Evolutionary conservation across 768 basidiomycete species (phyloP).

Genomic region (Naganishia kalamii): DNA sequence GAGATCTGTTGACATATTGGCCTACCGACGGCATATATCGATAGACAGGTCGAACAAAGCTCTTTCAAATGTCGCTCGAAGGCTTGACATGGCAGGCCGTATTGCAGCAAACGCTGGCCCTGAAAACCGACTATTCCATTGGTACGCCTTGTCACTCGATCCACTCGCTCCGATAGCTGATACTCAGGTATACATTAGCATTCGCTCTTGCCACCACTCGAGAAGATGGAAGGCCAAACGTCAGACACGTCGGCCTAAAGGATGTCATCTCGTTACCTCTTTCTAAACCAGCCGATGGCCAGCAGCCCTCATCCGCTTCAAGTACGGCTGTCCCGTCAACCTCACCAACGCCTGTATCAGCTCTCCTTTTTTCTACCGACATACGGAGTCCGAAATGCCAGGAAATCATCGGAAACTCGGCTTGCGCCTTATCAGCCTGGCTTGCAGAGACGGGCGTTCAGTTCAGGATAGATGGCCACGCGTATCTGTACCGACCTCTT

Average conservation of each 20-base stretch:
- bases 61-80: not conserved
- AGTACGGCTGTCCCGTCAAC: not conserved
- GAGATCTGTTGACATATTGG: too few relatives aligned
- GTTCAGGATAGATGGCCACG: constrained; percentile 7
- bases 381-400: constrained; percentile 11
- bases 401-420: constrained; percentile 2
- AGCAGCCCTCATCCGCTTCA: not conserved
- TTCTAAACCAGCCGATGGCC: not conserved
- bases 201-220: not conserved
- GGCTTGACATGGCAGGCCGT: not conserved
- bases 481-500: not conserved
- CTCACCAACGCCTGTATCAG: not conserved
- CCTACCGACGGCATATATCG: too few relatives aligned
- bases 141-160: not conserved
- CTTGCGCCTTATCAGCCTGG: constrained; percentile 13
- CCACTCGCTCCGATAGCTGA: not conserved
- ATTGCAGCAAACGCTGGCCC: not conserved
- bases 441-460: not conserved
- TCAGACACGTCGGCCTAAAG: constrained; percentile 6
- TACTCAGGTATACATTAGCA: not conserved
- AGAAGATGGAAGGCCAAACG: not conserved
- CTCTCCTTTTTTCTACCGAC: constrained; percentile 13
- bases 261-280: not conserved
- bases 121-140: constrained; percentile 8
- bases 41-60: not conserved